A percentile compares a stretch with the other conserved stretches of the same genome.
Conservation (phyloP, 1,284 basidiomycete genomes). For the Trichosporon ovoides region DNA sequence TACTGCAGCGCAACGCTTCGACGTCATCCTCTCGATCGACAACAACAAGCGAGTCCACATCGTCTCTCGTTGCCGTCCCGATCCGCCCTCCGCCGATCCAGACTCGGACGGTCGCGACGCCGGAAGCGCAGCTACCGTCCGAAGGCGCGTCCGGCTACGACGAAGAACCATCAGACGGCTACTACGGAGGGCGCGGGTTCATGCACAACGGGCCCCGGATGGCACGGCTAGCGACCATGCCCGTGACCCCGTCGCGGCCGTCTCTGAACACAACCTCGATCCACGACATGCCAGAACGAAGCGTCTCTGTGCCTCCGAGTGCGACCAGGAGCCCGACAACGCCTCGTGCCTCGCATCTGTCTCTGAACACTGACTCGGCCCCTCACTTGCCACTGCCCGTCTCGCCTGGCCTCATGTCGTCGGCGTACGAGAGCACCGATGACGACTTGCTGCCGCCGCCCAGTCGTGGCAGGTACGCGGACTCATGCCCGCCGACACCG, state of each 20-base stretch:
- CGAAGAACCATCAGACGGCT: conserved; percentile 1
- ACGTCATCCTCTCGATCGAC: conserved; percentile 40
- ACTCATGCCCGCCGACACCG: neutral
- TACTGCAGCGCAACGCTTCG: conserved; percentile 38
- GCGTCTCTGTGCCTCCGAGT: conserved; percentile 12
- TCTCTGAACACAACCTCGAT: neutral
- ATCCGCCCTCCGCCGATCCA: conserved; percentile 45
- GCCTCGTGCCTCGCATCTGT: conserved; percentile 6
- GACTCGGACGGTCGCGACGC: conserved; percentile 44
- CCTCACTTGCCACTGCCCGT: conserved; percentile 5
- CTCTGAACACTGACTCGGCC: conserved; percentile 4
- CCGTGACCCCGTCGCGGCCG: neutral
- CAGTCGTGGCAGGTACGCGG: neutral
- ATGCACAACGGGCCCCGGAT: conserved; percentile 34
- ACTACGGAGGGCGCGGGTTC: conserved; percentile 30
- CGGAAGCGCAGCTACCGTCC: conserved; percentile 24
- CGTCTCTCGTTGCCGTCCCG: conserved; percentile 44
- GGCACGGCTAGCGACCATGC: conserved; percentile 13
- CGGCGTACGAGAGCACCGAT: conserved; percentile 20
- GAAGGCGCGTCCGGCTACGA: conserved; percentile 8
- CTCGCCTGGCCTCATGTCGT: neutral
- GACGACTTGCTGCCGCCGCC: conserved; percentile 10
- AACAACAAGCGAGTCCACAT: conserved; percentile 37
- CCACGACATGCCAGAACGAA: neutral
- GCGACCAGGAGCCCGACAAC: conserved; percentile 10